phyloP scores from a whole-genome alignment of 2,329 filamentous ascomycete species.

The Diaporthe nobilis region DNA sequence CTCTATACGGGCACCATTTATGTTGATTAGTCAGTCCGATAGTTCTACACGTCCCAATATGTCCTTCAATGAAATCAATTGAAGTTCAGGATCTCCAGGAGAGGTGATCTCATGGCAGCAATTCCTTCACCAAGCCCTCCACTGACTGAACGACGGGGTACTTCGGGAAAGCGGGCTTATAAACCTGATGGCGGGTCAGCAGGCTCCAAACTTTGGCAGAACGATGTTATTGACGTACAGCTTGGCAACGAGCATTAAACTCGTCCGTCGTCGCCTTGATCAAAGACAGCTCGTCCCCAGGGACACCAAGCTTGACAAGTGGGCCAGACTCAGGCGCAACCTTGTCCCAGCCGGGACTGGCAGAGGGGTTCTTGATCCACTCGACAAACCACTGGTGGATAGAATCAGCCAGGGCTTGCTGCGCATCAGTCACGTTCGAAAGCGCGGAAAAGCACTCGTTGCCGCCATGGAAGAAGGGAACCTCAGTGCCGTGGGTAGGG shows the following conservation, averaged over 20 bases:
- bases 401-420: slow-evolving; percentile 58
- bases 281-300: slow-evolving; percentile 51
- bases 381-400: slow-evolving; percentile 59
- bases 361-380: slow-evolving; percentile 60
- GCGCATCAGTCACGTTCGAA: slow-evolving; percentile 51
- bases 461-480: slow-evolving; percentile 62
- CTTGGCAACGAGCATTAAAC: slow-evolving; percentile 52
- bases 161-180: slow-evolving; percentile 8
- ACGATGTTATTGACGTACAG: slow-evolving; percentile 34
- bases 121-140: not conserved
- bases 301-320: slow-evolving; percentile 52
- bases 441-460: slow-evolving; percentile 57
- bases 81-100: no score
- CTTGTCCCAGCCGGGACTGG: slow-evolving; percentile 58
- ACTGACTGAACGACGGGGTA: slow-evolving; percentile 15
- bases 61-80: no score
- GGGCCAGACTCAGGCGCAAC: slow-evolving; percentile 49
- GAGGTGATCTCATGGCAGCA: not conserved
- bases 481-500: slow-evolving; percentile 57
- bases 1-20: no score
- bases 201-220: not conserved
- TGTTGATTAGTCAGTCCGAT: no score
- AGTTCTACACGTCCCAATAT: no score
- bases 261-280: slow-evolving; percentile 49
- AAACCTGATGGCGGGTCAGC: not conserved